phyloP scores from a whole-genome alignment of 495 filamentous ascomycete species.

The Penicillium alfredii region DNA sequence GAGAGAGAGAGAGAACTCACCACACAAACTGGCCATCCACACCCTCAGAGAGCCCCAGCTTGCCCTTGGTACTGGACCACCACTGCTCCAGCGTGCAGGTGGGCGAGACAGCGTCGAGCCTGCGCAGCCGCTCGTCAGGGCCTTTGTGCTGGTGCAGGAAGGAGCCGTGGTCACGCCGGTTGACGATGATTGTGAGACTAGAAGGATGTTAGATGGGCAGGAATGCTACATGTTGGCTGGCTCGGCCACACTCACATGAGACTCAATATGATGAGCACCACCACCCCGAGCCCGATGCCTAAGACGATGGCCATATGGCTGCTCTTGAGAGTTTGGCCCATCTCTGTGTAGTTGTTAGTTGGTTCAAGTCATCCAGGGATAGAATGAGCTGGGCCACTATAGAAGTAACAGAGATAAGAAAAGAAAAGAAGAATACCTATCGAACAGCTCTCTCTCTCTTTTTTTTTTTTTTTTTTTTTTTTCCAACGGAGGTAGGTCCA shows the following conservation, averaged over 20 bases:
- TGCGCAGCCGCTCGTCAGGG: conserved; percentile 32
- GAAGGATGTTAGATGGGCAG: conserved; percentile 1
- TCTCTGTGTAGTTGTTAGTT: too few relatives aligned
- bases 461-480: too few relatives aligned
- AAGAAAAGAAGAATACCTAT: too few relatives aligned
- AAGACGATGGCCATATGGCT: conserved; percentile 36
- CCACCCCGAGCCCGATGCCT: conserved; percentile 36
- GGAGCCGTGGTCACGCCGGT: conserved; percentile 29
- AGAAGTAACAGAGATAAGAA: too few relatives aligned
- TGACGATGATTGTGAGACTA: conserved; percentile 35
- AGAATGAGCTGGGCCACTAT: too few relatives aligned
- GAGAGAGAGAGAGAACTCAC: too few relatives aligned
- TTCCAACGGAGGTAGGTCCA: too few relatives aligned
- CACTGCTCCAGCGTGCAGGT: conserved; percentile 39
- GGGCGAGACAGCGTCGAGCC: conserved; percentile 36
- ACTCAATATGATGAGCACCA: conserved; percentile 32
- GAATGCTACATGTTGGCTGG: background rate
- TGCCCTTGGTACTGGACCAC: conserved; percentile 35
- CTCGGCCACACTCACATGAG: conserved; percentile 26
- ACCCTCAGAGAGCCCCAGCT: conserved; percentile 30
- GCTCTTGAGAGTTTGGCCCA: too few relatives aligned
- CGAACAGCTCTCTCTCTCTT: too few relatives aligned
- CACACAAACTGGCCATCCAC: conserved; percentile 41
- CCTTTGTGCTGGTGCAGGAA: conserved; percentile 21
- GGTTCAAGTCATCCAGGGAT: too few relatives aligned